phyloP scores from a whole-genome alignment of 139 green algal genomes.

The Prasinococcaceae sp. region DNA sequence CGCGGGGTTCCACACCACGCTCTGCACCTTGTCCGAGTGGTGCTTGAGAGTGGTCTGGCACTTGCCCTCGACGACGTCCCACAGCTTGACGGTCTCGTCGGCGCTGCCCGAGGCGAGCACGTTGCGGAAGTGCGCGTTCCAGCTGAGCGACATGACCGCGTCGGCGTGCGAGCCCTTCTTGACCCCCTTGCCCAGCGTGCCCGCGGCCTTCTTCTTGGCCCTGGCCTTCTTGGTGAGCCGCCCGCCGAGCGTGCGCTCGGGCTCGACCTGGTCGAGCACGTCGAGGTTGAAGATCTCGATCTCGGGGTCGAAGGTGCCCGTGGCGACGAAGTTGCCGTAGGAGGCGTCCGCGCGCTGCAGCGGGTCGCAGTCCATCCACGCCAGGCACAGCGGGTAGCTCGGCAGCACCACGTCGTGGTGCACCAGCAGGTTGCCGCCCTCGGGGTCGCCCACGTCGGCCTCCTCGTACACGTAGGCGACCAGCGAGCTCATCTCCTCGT shows the following conservation, averaged over 20 bases:
- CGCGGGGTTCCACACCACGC: conserved; percentile 80
- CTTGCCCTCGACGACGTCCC: conserved; percentile 23
- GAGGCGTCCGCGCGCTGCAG: too few relatives aligned
- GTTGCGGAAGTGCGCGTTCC: conserved; percentile 76
- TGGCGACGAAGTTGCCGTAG: conserved; percentile 70
- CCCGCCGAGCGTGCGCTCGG: conserved; percentile 59
- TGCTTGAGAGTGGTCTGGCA: conserved; percentile 66
- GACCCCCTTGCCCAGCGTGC: conserved; percentile 17
- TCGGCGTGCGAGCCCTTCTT: conserved; percentile 68
- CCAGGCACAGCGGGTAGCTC: conserved; percentile 74
- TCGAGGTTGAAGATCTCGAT: conserved; percentile 97
- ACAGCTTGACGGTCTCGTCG: conserved; percentile 73
- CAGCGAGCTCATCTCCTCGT: conserved; percentile 83
- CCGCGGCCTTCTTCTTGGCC: conserved; percentile 39
- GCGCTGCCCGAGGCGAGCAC: conserved; percentile 73
- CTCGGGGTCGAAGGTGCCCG: conserved; percentile 76
- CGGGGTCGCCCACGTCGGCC: conserved; percentile 26
- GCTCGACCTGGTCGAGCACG: conserved; percentile 70
- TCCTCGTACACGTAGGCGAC: conserved; percentile 89
- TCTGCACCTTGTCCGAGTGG: conserved; percentile 82
- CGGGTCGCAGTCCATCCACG: conserved; percentile 73
- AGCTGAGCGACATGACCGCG: conserved; percentile 73
- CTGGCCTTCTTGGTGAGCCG: conserved; percentile 25
- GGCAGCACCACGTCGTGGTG: conserved; percentile 92
- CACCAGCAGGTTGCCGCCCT: conserved; percentile 54